Evolutionary conservation across 148 eudicot species (phyloP).

Genomic region (Camellia japonica): DNA sequence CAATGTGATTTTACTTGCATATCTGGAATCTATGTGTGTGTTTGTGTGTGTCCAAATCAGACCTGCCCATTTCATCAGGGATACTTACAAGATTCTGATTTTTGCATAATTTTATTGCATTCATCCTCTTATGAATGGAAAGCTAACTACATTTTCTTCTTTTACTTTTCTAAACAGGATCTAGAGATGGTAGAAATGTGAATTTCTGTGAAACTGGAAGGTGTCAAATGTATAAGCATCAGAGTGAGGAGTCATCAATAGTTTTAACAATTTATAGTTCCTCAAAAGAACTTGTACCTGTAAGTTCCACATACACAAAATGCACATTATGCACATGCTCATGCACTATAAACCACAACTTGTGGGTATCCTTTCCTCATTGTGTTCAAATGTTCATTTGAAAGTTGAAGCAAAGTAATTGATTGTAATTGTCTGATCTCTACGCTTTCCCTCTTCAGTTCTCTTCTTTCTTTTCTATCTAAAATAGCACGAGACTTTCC

Average conservation of each 20-base stretch:
- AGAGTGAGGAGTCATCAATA: background rate
- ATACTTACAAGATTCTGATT: background rate
- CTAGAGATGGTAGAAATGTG: constrained; percentile 1
- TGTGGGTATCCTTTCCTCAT: background rate
- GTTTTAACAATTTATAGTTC: constrained; percentile 8
- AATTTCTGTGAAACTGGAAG: background rate
- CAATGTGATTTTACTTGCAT: background rate
- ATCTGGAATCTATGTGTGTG: background rate
- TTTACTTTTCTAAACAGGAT: constrained; percentile 14
- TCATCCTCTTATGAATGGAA: background rate
- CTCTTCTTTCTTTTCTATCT: background rate
- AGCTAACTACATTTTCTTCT: background rate
- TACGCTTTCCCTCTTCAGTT: background rate
- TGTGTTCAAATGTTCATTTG: background rate
- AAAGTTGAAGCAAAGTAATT: background rate
- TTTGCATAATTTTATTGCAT: background rate
- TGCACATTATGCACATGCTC: background rate
- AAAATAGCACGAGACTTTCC: background rate
- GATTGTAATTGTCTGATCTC: background rate
- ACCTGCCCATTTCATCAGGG: background rate
- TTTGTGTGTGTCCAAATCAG: background rate
- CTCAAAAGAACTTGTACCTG: constrained; percentile 17
- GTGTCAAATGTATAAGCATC: constrained; percentile 12
- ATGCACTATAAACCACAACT: background rate
- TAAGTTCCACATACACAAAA: constrained; percentile 6